Evolutionary conservation across 495 filamentous ascomycete genomes (phyloP), one percentile per base, ranked within the genome.

Genomic region (Penicillium canescens): DNA sequence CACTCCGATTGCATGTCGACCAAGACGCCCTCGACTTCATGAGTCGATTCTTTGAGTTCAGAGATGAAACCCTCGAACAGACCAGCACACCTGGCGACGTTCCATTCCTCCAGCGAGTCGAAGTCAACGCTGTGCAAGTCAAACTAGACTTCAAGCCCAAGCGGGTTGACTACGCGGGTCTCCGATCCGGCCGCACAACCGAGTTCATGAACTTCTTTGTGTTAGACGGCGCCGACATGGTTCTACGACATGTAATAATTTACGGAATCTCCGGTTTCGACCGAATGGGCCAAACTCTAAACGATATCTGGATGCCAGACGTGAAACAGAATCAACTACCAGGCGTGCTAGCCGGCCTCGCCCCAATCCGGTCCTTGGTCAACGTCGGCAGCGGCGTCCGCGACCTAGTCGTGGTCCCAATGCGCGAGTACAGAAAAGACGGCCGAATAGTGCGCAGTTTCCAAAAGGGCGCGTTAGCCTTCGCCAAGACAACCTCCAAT

Each of bases 121-220:
- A 97, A 67, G 80, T 99, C 47, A 88, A 91, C 56, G 81, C 89
- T 12, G 78, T 98, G 9, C 87, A 82, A 11, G 74, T 99, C 45
- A 89, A 84, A 55, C 80, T 98, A 5, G 94, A 99, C 69, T 99
- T 98, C 75, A 99, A 99, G 69, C 95, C 95, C 6, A 97, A 98
- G 70, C 83, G 91, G 11, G 89, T 99, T 21, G 91, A 99, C 70
- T 99, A 98, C 63, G 88, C 85, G 0, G 91, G 92, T 9, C 81
- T 99, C 6, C 86, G 92, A n/a, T 96, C 95, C 5, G 95, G 95
- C n/a, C 92, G 90, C 53, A 99, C 95, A 2, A 96, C 90, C 1
- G 95, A 99, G 68, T 94, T 99, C 66, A 98, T 98, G 95, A 98
- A 99, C 71, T 96, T 99, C 68, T 81, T 97, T 58, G 89, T 94